These are phyloP conservation scores for Parastagonospora avenae DNA, from an alignment of 2,329 filamentous ascomycete species.

Conservation along the genomic window DNA sequence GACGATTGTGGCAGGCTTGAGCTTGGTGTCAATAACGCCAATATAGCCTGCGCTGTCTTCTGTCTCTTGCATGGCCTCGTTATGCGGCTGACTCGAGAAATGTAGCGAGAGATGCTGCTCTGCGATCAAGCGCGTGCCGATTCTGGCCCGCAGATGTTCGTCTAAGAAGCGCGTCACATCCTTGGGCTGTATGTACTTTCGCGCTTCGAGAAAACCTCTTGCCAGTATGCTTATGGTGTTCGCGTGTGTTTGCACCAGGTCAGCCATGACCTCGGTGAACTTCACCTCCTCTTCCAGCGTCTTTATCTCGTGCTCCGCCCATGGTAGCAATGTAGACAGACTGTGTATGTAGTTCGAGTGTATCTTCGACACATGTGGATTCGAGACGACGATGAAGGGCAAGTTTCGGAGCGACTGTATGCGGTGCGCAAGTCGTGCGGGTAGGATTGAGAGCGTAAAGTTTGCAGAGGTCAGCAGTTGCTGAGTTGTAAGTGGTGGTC, in stretches of 20 bases:
- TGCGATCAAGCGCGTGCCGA: slow-evolving; percentile 90
- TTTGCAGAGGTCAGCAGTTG: slow-evolving; percentile 89
- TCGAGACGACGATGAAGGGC: slow-evolving; percentile 97
- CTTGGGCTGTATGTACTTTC: slow-evolving; percentile 80
- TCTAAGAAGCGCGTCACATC: slow-evolving; percentile 94
- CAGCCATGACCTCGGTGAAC: slow-evolving; percentile 91
- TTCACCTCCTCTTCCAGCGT: slow-evolving; percentile 84
- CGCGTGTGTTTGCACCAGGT: slow-evolving; percentile 91
- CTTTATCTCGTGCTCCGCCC: slow-evolving; percentile 72
- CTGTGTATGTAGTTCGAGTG: slow-evolving; percentile 97
- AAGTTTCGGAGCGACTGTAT: slow-evolving; percentile 92
- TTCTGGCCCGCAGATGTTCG: slow-evolving; percentile 89
- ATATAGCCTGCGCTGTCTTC: slow-evolving; percentile 69
- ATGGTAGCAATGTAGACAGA: slow-evolving; percentile 86
- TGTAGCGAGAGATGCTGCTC: slow-evolving; percentile 97
- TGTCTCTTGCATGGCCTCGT: slow-evolving; percentile 55
- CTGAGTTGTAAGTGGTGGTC: slow-evolving; percentile 79
- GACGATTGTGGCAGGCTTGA: slow-evolving; percentile 81
- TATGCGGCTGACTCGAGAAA: slow-evolving; percentile 72
- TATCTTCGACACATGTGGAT: slow-evolving; percentile 90
- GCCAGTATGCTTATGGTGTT: slow-evolving; percentile 95
- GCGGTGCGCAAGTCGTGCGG: slow-evolving; percentile 88
- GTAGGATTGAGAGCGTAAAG: slow-evolving; percentile 91
- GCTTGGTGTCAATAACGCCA: slow-evolving; percentile 90
- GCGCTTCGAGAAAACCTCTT: slow-evolving; percentile 88